These are phyloP conservation scores for Telfairia occidentalis DNA, from an alignment of 331 rosid genomes.

Conservation along the genomic window DNA sequence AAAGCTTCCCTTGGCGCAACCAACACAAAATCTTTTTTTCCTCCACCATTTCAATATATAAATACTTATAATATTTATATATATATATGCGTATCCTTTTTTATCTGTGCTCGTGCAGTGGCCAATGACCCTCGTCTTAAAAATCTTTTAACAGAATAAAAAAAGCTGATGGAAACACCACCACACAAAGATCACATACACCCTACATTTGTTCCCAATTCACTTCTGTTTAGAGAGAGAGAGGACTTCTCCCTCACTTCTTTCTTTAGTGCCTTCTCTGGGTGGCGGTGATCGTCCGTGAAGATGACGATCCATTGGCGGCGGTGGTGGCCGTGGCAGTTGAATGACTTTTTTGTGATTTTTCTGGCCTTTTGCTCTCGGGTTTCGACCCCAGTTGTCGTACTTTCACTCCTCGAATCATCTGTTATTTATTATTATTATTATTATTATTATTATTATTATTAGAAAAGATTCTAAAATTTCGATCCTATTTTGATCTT, in stretches of 20 bases:
- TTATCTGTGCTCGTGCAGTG: neutral
- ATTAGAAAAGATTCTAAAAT: too few species aligned
- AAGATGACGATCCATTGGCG: constrained; percentile 24
- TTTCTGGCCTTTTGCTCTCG: constrained; percentile 55
- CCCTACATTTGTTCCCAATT: neutral
- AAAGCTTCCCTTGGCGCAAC: neutral
- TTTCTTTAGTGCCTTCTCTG: neutral
- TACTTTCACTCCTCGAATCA: constrained; percentile 98
- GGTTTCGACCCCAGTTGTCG: constrained; percentile 58
- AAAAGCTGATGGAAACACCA: neutral
- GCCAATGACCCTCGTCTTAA: neutral
- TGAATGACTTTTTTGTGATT: constrained; percentile 50
- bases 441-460: too few species aligned
- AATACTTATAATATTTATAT: neutral
- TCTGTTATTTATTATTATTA: too few species aligned
- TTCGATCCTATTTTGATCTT: too few species aligned
- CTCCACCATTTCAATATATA: neutral
- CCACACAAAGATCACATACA: neutral
- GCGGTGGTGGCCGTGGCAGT: constrained; percentile 17
- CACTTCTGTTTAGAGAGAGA: neutral
- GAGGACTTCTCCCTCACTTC: neutral
- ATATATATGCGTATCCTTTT: neutral
- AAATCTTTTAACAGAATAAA: neutral
- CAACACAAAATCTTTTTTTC: neutral
- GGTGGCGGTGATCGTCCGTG: constrained; percentile 6